Evolutionary conservation across 495 filamentous ascomycete species (phyloP).

Genomic region (Lasiosphaeria miniovina): DNA sequence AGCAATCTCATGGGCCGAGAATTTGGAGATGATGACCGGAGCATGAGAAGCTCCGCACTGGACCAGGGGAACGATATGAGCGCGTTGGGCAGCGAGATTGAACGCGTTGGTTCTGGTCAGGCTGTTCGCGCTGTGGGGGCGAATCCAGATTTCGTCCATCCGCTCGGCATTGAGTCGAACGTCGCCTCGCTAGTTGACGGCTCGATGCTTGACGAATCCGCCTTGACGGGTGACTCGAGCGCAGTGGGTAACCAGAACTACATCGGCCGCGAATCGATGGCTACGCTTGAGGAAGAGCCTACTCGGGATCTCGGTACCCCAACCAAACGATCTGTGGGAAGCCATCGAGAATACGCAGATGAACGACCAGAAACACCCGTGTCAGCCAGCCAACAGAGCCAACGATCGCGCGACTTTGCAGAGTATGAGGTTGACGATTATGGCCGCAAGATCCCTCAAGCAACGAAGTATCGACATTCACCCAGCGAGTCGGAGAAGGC

Average conservation of each 20-base stretch:
- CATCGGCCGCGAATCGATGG: conserved; percentile 36
- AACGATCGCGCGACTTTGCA: conserved; percentile 28
- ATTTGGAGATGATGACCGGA: conserved; percentile 40
- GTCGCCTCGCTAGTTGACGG: conserved; percentile 85
- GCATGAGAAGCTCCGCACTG: conserved; percentile 40
- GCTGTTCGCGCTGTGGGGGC: conserved; percentile 64
- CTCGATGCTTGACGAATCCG: conserved; percentile 75
- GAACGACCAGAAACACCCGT: conserved; percentile 26
- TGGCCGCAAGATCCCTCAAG: conserved; percentile 49
- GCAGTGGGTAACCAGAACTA: conserved; percentile 30
- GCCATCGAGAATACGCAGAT: conserved; percentile 27
- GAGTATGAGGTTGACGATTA: conserved; percentile 54
- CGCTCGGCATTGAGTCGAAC: conserved; percentile 74
- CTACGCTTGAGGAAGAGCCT: conserved; percentile 30
- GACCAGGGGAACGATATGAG: conserved; percentile 60
- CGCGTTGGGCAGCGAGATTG: conserved; percentile 67
- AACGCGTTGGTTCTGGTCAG: conserved; percentile 60
- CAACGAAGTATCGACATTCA: conserved; percentile 35
- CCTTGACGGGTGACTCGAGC: conserved; percentile 54
- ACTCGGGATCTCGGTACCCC: conserved; percentile 33
- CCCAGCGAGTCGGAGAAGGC: conserved; percentile 48
- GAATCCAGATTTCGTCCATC: conserved; percentile 73
- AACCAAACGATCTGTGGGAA: conserved; percentile 34
- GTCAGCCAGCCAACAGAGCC: conserved; percentile 29
- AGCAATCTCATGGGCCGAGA: conserved; percentile 41